Evolutionary conservation across 2,329 filamentous ascomycete genomes (phyloP).

Genomic region (Diaporthe nobilis): DNA sequence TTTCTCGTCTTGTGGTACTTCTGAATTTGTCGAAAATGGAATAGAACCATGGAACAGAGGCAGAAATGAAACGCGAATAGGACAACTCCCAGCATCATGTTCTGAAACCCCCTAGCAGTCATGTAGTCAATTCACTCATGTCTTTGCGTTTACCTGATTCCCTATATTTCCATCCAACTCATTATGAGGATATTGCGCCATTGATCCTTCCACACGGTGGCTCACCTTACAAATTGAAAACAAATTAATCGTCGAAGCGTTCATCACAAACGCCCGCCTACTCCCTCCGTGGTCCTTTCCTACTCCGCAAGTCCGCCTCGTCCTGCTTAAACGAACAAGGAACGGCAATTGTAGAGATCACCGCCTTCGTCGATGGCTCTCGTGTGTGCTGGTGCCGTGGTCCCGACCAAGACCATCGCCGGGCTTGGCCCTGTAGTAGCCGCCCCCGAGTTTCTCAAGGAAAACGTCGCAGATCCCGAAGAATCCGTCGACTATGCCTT

Average conservation of each 20-base stretch:
- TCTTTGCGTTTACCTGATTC: background rate
- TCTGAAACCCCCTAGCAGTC: background rate
- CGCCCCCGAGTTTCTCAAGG: conserved; percentile 25
- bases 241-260: background rate
- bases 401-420: conserved; percentile 20
- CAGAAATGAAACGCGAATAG: background rate
- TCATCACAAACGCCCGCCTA: background rate
- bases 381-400: background rate
- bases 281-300: background rate
- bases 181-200: fast-evolving
- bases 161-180: background rate
- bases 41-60: no score
- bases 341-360: background rate
- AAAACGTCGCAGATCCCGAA: conserved; percentile 25
- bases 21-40: background rate
- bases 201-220: background rate
- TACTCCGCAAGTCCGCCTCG: background rate
- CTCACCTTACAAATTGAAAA: background rate
- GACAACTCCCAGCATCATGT: background rate
- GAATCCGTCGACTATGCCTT: conserved; percentile 7
- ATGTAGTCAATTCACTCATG: background rate
- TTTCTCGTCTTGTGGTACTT: background rate
- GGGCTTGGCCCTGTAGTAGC: conserved; percentile 22
- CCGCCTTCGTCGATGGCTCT: background rate
- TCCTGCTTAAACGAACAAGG: background rate